A percentile compares a stretch with the other conserved stretches of the same genome.
phyloP scores from a whole-genome alignment of 441 rosid species.

The Pelargonium citronellum region DNA sequence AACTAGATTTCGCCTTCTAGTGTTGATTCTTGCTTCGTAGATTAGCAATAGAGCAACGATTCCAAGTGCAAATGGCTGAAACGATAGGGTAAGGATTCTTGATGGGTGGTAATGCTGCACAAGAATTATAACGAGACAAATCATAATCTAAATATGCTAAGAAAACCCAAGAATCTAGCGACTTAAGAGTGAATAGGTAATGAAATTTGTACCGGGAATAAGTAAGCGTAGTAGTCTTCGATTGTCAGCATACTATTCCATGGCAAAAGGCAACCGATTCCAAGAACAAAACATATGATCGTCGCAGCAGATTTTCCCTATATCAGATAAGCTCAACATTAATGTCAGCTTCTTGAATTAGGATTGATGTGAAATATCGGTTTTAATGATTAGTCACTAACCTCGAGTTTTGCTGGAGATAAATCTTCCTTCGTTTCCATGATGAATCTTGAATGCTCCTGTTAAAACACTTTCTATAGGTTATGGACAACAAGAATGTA shows the following conservation, averaged over 20 bases:
- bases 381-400: slow-evolving; percentile 15
- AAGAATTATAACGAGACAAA: neutral
- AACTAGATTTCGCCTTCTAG: slow-evolving; percentile 41
- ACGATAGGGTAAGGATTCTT: slow-evolving; percentile 62
- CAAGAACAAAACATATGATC: slow-evolving; percentile 56
- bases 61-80: slow-evolving; percentile 62
- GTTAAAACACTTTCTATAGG: neutral
- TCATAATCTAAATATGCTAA: neutral
- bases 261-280: slow-evolving; percentile 57
- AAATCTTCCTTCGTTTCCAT: slow-evolving; percentile 25
- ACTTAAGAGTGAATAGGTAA: too few species aligned
- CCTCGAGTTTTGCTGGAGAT: slow-evolving; percentile 34
- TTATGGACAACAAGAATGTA: too few species aligned
- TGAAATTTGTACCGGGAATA: slow-evolving; percentile 46
- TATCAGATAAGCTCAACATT: neutral
- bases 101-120: slow-evolving; percentile 58
- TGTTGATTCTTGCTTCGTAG: slow-evolving; percentile 47
- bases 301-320: slow-evolving; percentile 50
- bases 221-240: slow-evolving; percentile 43
- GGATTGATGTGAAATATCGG: neutral
- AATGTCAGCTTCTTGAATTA: neutral
- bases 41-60: slow-evolving; percentile 44
- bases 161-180: neutral
- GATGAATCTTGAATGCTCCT: neutral
- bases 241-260: slow-evolving; percentile 71